Base-by-base conservation (phyloP, 345 rosid genomes). In the Ailanthus altissimus region DNA sequence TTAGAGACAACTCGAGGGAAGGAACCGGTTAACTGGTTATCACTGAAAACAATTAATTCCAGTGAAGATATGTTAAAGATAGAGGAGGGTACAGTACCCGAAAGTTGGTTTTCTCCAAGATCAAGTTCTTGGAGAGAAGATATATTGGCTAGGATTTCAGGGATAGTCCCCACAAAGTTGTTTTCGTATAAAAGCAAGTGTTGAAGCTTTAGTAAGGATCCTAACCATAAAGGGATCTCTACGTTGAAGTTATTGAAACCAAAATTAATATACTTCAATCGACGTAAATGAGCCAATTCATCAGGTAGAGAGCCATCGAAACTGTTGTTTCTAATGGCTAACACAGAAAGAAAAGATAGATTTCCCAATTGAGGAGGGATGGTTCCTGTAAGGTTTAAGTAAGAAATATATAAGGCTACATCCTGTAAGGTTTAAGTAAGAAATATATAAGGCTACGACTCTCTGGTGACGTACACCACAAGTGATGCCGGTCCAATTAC, bases 321-420 rank as follows among this genome's bases (percentile, higher is more conserved):
- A 15, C 53, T 47, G 54, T 79, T 82, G 66, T 72, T 72, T 4
- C 0, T 26, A 7, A 82, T 18, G 50, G 0, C 15, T 20, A 79
- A 32, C 0, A 12, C 1, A 2, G 50, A 26, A 10, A 79, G 75
- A 58, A 63, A 83, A 2, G 83, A 76, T 1, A 83, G 20, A 67
- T 83, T 73, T 63, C 81, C 81, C 12, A 83, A 2, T 20, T 73
- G 53, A 5, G 78, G 59, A 68, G 83, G 69, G 18, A 83, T 51
- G 51, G 78, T 79, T n/a, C 81, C 85, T 9, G n/a, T 6, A 36
- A 83, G 65, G 16, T 16, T 40, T 72, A 80, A 72, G 3, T 6
- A 0, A 40, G 72, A 59, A 50, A 38, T 21, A 60, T 60, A 8
- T 50, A 77, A 45, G 23, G 45, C 32, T 20, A 69, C 3, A n/a